Conservation (phyloP, 176 grass and related monocot species). For the Oryza glaberrima region DNA sequence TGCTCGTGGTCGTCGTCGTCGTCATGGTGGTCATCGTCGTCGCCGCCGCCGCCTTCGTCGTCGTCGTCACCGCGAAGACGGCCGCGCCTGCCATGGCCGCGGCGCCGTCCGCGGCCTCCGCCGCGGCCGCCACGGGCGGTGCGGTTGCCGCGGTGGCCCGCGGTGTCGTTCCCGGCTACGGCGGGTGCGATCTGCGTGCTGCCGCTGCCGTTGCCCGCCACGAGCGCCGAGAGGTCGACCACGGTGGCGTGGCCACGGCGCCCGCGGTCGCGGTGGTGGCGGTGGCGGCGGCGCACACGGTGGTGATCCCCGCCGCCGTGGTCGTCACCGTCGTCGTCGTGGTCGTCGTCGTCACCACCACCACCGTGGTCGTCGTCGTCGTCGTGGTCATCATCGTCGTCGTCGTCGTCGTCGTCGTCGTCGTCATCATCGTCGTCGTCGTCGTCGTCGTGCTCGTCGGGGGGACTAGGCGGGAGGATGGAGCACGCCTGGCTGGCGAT, state of each 20-base stretch:
- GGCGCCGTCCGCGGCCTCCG: constrained; percentile 11
- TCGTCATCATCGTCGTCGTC: background rate
- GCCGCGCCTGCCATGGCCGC: background rate
- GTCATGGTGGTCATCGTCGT: background rate
- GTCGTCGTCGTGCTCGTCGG: constrained; percentile 45
- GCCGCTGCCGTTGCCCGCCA: constrained; percentile 30
- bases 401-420: constrained; percentile 42
- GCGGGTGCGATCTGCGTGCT: background rate
- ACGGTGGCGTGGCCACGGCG: constrained; percentile 1
- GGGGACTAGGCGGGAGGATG: constrained; percentile 51
- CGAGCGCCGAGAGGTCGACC: constrained; percentile 3
- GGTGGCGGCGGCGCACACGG: background rate
- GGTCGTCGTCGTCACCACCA: background rate
- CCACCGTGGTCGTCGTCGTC: background rate
- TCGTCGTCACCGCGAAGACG: constrained; percentile 25
- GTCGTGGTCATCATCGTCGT: background rate
- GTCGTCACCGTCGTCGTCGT: background rate
- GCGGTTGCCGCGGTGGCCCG: constrained; percentile 38
- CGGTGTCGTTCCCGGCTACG: constrained; percentile 23
- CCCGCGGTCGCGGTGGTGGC: background rate
- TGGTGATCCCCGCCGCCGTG: background rate
- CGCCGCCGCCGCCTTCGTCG: constrained; percentile 3
- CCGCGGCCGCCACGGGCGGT: background rate
- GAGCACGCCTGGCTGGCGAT: constrained; percentile 82
- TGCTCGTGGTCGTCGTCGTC: background rate